Evolutionary conservation across 495 filamentous ascomycete species (phyloP).

Genomic region (Tuber magnatum): DNA sequence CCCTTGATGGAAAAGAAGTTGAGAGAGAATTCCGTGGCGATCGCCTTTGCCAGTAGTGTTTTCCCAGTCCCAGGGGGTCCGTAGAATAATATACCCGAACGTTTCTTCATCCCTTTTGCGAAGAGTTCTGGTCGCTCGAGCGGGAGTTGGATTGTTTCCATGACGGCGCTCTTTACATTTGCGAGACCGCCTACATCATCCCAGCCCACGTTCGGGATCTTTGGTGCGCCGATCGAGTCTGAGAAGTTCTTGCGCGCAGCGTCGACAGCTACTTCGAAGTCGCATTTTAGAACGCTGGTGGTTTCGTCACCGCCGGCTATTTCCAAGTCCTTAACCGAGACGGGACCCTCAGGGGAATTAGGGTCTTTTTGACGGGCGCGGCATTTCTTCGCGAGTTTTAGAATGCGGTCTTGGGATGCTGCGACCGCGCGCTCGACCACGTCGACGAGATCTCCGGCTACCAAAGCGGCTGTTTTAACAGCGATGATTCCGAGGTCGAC

Average conservation of each 20-base stretch:
- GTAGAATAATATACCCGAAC: constrained; percentile 94
- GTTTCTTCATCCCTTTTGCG: constrained; percentile 97
- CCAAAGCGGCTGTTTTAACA: constrained; percentile 89
- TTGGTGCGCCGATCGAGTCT: constrained; percentile 92
- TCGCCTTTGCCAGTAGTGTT: constrained; percentile 92
- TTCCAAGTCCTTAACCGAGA: constrained; percentile 71
- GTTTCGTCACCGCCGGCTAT: constrained; percentile 80
- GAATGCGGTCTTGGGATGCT: constrained; percentile 64
- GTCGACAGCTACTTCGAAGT: constrained; percentile 86
- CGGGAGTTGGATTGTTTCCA: constrained; percentile 93
- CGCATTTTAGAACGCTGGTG: constrained; percentile 68
- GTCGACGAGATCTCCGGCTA: constrained; percentile 87
- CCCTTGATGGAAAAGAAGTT: constrained; percentile 99
- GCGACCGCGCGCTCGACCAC: constrained; percentile 83
- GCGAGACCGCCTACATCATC: constrained; percentile 89
- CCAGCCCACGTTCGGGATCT: constrained; percentile 96
- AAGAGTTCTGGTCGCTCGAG: constrained; percentile 91
- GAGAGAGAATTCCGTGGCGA: constrained; percentile 94
- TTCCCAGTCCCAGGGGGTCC: constrained; percentile 96
- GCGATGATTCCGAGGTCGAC: constrained; percentile 78
- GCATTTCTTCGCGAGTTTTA: constrained; percentile 52
- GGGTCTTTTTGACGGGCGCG: constrained; percentile 20
- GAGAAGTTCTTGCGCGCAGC: constrained; percentile 95
- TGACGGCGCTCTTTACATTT: constrained; percentile 90
- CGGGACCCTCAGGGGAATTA: constrained; percentile 41